Evolutionary conservation across 805 yeast species (phyloP), one percentile per base, ranked within the genome.

Genomic region (Zygoascus tannicola): DNA sequence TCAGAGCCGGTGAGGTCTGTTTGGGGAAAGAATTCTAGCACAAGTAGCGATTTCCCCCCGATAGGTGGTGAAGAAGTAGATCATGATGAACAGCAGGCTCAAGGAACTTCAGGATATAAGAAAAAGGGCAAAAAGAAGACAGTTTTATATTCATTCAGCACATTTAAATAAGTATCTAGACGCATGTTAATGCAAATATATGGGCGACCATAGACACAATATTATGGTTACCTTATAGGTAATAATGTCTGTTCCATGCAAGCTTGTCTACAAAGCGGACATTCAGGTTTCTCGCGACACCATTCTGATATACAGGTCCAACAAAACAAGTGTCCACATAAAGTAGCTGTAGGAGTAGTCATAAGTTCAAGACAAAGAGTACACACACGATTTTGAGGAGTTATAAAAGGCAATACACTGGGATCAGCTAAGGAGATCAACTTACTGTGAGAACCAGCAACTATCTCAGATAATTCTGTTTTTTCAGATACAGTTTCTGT

Each of bases 321-420:
- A 63, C 98, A 90, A 60, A 85, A 90, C 14, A 85, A 46, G 60
- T 90, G 98, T 0, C 97, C 98, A 63, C 98, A 90, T 3, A 80
- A 75, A 0, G 95, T 86, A 48, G 85, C 76, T 1, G 95, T 69
- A 3, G 98, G 97, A 49, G 84, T 76, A 1, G 65, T 69, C 92
- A 90, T 84, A 14, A 73, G 69, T 5, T 83, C 79, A 20, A 90
- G 69, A 59, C 98, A 90, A 18, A 92, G 69, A 73, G 87, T 81
- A 58, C 98, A 90, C 35, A 73, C 70, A 43, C 97, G 70, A 1
- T 94, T 78, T 21, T 65, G 62, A 45, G 71, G 78, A 0, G 88
- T 82, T 7, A 90, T 75, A 56, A 76, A 88, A 3, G 84, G 80
- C 41, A 88, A 65, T 4, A 64, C 63, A 0, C 54, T 48, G 0